A percentile compares a stretch with the other conserved stretches of the same genome.
These are phyloP conservation scores for Hemisphaericaspora nanyangensis DNA, from an alignment of 805 yeast species.

Conservation along the genomic window DNA sequence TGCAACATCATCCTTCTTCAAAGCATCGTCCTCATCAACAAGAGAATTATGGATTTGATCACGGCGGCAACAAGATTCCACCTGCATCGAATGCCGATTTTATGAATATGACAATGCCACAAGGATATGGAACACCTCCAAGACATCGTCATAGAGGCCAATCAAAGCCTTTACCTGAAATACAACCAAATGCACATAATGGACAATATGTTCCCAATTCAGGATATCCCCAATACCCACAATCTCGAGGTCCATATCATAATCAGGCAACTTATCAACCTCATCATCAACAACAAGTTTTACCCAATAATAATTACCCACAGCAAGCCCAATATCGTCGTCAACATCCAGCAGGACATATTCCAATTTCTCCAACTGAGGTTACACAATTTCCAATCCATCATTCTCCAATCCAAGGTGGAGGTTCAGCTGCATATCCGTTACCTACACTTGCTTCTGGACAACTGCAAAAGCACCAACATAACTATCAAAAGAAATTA, in stretches of 20 bases:
- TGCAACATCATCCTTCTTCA: not conserved
- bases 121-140: not conserved
- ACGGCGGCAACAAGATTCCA: conserved; percentile 4
- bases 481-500: not conserved
- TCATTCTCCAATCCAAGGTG: not conserved
- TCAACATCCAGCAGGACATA: not conserved
- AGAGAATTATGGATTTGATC: not conserved
- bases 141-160: conserved; percentile 1
- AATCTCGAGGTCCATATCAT: not conserved
- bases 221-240: not conserved
- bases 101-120: conserved; percentile 4
- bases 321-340: not conserved
- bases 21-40: not conserved
- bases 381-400: not conserved
- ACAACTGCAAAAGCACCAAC: not conserved
- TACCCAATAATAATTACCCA: not conserved
- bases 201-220: not conserved
- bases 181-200: not conserved
- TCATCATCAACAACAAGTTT: conserved; percentile 1
- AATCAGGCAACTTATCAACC: not conserved
- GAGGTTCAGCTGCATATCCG: not conserved
- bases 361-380: not conserved
- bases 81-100: conserved; percentile 8
- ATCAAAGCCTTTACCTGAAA: not conserved
- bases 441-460: not conserved